A percentile compares a stretch with the other conserved stretches of the same genome.
Conservation (phyloP, 208 protist species). For the Wallacemonas collosoma region DNA sequence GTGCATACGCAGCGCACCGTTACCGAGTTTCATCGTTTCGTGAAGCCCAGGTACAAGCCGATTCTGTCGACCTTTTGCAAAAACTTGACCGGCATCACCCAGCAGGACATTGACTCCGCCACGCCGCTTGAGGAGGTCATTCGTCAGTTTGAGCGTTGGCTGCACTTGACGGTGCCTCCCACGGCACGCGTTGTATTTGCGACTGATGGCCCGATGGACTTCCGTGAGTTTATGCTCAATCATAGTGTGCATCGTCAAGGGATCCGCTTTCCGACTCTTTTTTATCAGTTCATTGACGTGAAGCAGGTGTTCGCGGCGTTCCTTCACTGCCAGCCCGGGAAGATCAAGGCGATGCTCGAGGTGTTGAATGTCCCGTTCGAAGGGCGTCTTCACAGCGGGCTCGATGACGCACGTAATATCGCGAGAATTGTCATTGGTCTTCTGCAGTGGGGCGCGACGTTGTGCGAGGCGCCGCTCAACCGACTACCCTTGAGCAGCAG, state of each 20-base stretch:
- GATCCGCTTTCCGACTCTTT: slow-evolving; percentile 79
- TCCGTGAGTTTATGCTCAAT: slow-evolving; percentile 85
- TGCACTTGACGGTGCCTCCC: slow-evolving; percentile 59
- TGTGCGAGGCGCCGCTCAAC: slow-evolving; percentile 77
- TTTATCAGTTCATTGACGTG: slow-evolving; percentile 89
- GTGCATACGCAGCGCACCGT: slow-evolving; percentile 58
- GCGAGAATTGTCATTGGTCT: slow-evolving; percentile 85
- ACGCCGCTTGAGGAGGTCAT: slow-evolving; percentile 75
- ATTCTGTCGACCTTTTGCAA: slow-evolving; percentile 90
- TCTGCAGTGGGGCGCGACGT: slow-evolving; percentile 69
- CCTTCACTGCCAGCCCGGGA: slow-evolving; percentile 75
- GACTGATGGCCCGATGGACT: slow-evolving; percentile 82
- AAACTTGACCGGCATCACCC: slow-evolving; percentile 92
- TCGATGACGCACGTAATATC: slow-evolving; percentile 88
- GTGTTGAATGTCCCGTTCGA: slow-evolving; percentile 75
- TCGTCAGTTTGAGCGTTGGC: slow-evolving; percentile 81
- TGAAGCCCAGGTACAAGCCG: slow-evolving; percentile 82
- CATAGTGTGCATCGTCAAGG: slow-evolving; percentile 75
- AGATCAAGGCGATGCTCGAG: slow-evolving; percentile 90
- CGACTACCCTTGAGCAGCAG: slow-evolving; percentile 25
- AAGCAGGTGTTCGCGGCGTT: slow-evolving; percentile 81
- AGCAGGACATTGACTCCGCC: slow-evolving; percentile 87
- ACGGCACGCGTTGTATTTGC: slow-evolving; percentile 65
- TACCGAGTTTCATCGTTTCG: slow-evolving; percentile 89
- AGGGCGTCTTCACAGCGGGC: slow-evolving; percentile 82